phyloP scores from a whole-genome alignment of 1,139 yeast genomes.

The Meyerozyma athensensis region DNA sequence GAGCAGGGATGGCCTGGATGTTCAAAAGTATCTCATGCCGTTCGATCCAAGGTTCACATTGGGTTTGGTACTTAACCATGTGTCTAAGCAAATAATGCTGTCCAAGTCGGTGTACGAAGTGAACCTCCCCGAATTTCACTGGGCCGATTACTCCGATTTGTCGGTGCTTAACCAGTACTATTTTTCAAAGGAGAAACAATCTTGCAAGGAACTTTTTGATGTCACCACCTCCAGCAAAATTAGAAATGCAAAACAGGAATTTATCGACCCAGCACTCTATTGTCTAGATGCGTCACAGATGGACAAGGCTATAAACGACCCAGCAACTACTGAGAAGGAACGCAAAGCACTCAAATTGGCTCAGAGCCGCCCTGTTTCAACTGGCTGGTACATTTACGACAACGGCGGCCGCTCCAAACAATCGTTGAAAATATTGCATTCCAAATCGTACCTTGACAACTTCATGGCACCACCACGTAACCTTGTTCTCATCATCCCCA shows the following conservation, averaged over 20 bases:
- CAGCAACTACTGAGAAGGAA: neutral
- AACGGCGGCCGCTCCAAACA: slow-evolving; percentile 30
- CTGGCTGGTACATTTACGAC: slow-evolving; percentile 38
- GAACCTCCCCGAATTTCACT: slow-evolving; percentile 28
- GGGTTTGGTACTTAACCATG: slow-evolving; percentile 20
- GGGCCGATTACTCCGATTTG: slow-evolving; percentile 34
- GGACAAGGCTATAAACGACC: slow-evolving; percentile 6
- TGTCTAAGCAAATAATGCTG: slow-evolving; percentile 9
- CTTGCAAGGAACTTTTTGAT: slow-evolving; percentile 21
- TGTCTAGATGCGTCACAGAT: slow-evolving; percentile 28
- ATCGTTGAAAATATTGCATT: slow-evolving; percentile 24
- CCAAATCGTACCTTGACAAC: slow-evolving; percentile 37
- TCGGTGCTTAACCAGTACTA: slow-evolving; percentile 20
- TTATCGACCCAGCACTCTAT: slow-evolving; percentile 15
- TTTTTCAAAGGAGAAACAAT: slow-evolving; percentile 13
- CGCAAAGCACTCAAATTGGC: neutral
- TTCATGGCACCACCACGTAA: slow-evolving; percentile 43
- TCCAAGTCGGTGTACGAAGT: slow-evolving; percentile 8
- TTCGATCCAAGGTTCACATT: slow-evolving; percentile 34
- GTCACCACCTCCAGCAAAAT: slow-evolving; percentile 13
- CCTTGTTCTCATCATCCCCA: slow-evolving; percentile 25
- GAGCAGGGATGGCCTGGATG: neutral
- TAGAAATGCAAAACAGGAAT: slow-evolving; percentile 17
- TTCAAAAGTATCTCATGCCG: neutral
- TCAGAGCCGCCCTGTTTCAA: slow-evolving; percentile 4